Evolutionary conservation across 2,329 filamentous ascomycete genomes (phyloP), one percentile per base, ranked within the genome.

Genomic region (Penicillium sp.): DNA sequence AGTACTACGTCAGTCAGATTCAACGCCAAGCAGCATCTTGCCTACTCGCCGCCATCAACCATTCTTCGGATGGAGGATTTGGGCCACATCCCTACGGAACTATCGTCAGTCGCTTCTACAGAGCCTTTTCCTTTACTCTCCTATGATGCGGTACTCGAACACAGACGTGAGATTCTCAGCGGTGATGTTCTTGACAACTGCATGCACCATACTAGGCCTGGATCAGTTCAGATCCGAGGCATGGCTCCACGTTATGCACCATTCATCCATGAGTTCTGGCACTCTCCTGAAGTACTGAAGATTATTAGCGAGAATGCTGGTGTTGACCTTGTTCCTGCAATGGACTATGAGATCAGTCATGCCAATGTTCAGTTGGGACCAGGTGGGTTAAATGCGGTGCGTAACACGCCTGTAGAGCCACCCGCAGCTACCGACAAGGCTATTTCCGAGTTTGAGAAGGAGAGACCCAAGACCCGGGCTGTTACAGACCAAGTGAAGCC

Each of bases 191-290:
- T 72, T 2, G 67, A 68, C 23, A 71, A 69, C 50, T 70, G 69
- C 59, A 59, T 66, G 13, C 60, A 67, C 48, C 53, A 65, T 24
- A 71, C 67, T 5, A 56, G 61, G 6, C 60, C 59, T 24, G 65
- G 60, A 21, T 66, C 67, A 7, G 65, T 64, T 29, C 65, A 67
- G 60, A 48, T 71, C 3, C 67, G 62, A 18, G 71, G 59, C 44
- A 71, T 66, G 64, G 63, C 62, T 0, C 66, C 65, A 18, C 59
- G 63, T 23, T 70, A 72, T 23, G 62, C 70, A 2, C 64, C 66
- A 0, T 74, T 73, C 51, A 67, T 69, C 14, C 61, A 72, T 43
- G 43, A 67, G 13, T 68, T 69, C 24, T 68, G 65, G 63, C 55
- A 57, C 26, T 59, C 52, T 14, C 54, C 55, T 5, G 58, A 64